Base-by-base conservation (phyloP, 75 land plant genomes). In the Picea sitchensis region DNA sequence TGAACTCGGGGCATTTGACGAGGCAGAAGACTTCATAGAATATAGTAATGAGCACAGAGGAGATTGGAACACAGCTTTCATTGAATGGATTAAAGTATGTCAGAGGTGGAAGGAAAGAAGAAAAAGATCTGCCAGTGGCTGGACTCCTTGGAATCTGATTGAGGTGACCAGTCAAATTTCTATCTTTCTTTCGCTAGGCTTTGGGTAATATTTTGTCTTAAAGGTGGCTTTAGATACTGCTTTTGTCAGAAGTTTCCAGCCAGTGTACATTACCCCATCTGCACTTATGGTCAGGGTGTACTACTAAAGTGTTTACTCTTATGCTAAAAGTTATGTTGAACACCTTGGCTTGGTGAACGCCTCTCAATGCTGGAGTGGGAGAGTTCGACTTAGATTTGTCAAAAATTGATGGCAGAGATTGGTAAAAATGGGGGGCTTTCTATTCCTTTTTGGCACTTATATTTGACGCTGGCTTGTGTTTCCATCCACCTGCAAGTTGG, bases 1-100 rank as follows among this genome's bases (percentile, higher is more conserved):
- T 81, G 86, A 92, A 79, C 85, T 88, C 21, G 87, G 88, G 9
- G 95, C 86, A 31, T 96, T 90, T 83, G 87, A 92, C n/a, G 99
- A 96, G 78, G 90, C 91, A 57, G 67, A 76, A 36, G 81, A 82
- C 74, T 96, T 96, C 83, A 73, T 89, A n/a, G 91, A 91, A 38
- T 91, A 87, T 83, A 78, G 90, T 59, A 78, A 89, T 65, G 81
- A 80, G 11, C 84, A 78, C 77, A 71, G 61, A 47, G 80, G 86
- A 58, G 75, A 92, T 47, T 96, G 89, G 89, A 89, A 96, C 20
- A 83, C 90, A 58, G 95, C 95, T 79, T 91, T 96, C 84, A 77
- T 80, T 78, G 79, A 76, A n/a, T 96, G 99, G 98, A 59, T 76
- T 61, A 73, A 59, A 61, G 85, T 51, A 0, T 93, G 90, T 61